These are phyloP conservation scores for Fomitopsis pinicola DNA, from an alignment of 1,284 basidiomycete species.

Conservation along the genomic window DNA sequence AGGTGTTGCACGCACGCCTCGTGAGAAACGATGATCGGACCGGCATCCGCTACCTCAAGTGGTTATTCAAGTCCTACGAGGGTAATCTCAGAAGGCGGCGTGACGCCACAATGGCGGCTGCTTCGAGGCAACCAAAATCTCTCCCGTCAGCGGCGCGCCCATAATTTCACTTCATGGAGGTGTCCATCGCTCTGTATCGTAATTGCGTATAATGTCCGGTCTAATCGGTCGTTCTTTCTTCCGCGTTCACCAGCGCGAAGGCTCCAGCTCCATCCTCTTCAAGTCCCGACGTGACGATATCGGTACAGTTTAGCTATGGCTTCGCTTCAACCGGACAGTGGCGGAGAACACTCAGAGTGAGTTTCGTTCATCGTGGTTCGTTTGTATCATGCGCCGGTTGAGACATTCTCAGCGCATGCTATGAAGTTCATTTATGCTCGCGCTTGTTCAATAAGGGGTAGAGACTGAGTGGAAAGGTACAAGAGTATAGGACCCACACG, in stretches of 20 bases:
- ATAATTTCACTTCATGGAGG: not conserved
- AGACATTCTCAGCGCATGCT: not conserved
- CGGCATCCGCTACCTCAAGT: conserved; percentile 60
- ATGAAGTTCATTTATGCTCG: not conserved
- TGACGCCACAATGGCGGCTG: conserved; percentile 31
- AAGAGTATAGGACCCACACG: not conserved
- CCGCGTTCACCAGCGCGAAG: not conserved
- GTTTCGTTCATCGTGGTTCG: no score
- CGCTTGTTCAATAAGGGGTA: not conserved
- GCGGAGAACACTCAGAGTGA: no score
- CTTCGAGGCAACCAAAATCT: conserved; percentile 1
- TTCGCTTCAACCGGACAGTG: no score
- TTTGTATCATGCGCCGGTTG: not conserved
- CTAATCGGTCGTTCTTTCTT: not conserved
- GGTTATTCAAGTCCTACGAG: conserved; percentile 62
- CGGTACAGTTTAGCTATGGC: no score
- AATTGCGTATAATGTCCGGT: not conserved
- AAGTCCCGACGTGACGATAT: not conserved
- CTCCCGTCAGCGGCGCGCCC: not conserved
- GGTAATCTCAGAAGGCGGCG: conserved; percentile 57
- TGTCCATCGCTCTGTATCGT: not conserved
- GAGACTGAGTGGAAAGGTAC: not conserved
- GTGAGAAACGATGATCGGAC: conserved; percentile 35
- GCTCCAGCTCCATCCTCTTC: not conserved
- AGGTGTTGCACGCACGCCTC: conserved; percentile 61